Evolutionary conservation across 257 asterid genomes (phyloP).

Genomic region (Ajuga chamaepitys): DNA sequence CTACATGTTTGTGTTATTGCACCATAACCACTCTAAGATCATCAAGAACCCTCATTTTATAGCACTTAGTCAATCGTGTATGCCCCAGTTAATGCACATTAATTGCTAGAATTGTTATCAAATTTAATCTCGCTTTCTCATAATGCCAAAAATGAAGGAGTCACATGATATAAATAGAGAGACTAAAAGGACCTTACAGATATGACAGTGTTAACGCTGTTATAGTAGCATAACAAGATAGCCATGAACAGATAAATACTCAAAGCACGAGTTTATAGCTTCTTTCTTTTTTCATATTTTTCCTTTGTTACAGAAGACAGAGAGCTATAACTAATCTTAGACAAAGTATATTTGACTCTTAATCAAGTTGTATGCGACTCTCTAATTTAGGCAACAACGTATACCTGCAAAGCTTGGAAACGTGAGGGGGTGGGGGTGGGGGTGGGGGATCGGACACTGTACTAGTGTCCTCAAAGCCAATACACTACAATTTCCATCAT

Average conservation of each 20-base stretch:
- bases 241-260: neutral
- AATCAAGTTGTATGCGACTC: neutral
- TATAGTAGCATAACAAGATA: conserved; percentile 3
- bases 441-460: neutral
- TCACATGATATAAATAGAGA: neutral
- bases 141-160: neutral
- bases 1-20: too few species aligned
- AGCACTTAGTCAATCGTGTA: neutral
- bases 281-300: too few species aligned
- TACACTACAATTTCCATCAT: neutral
- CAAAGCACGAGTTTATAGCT: neutral
- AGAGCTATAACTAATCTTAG: neutral
- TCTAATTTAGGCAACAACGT: neutral
- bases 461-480: neutral
- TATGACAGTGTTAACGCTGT: neutral
- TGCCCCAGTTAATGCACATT: neutral
- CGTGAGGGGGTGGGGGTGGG: neutral
- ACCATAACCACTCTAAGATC: too few species aligned
- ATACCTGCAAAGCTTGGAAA: neutral
- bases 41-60: too few species aligned
- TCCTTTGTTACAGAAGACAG: neutral
- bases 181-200: neutral
- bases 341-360: neutral
- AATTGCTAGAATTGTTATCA: neutral
- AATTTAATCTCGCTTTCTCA: too few species aligned